These are phyloP conservation scores for Aureobasidium musti DNA, from an alignment of 2,329 filamentous ascomycete genomes.

Conservation along the genomic window DNA sequence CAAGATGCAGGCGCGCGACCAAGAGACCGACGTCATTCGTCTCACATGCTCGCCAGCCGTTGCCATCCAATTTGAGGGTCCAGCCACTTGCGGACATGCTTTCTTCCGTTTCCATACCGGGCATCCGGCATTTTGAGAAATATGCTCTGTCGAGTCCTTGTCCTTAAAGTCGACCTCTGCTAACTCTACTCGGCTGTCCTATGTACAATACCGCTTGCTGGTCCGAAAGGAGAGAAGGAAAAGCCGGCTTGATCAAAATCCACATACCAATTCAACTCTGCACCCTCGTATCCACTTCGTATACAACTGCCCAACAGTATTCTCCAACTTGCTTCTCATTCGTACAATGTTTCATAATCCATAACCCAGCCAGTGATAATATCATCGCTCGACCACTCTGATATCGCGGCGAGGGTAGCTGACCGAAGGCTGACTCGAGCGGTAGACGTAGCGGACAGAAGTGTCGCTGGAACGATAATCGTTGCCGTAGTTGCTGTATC, in stretches of 20 bases:
- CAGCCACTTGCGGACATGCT: constrained; percentile 19
- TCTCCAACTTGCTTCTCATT: not conserved
- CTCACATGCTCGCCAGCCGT: constrained; percentile 22
- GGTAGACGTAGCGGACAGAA: constrained; percentile 15
- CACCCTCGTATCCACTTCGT: constrained; percentile 36
- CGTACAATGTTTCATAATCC: constrained; percentile 29
- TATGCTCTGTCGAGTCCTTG: not conserved
- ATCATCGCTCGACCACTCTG: constrained; percentile 21
- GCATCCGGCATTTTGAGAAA: constrained; percentile 32
- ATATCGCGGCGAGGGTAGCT: constrained; percentile 3
- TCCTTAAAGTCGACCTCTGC: not conserved
- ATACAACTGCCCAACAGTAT: not conserved
- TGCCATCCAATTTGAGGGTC: constrained; percentile 19
- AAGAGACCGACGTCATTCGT: constrained; percentile 21
- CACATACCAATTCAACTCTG: constrained; percentile 31
- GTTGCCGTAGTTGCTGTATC: constrained; percentile 21
- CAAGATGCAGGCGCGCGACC: not conserved
- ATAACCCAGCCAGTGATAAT: constrained; percentile 42
- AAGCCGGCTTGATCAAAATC: not conserved
- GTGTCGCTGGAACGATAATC: constrained; percentile 15
- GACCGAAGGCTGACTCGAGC: constrained; percentile 36
- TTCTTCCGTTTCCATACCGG: constrained; percentile 35
- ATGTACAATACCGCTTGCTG: not conserved
- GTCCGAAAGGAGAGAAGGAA: too few relatives aligned
- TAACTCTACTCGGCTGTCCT: not conserved